Percentiles rank a stretch among this genome's conserved stretches.
phyloP scores from a whole-genome alignment of 768 basidiomycete genomes.

The Auricularia sp. region DNA sequence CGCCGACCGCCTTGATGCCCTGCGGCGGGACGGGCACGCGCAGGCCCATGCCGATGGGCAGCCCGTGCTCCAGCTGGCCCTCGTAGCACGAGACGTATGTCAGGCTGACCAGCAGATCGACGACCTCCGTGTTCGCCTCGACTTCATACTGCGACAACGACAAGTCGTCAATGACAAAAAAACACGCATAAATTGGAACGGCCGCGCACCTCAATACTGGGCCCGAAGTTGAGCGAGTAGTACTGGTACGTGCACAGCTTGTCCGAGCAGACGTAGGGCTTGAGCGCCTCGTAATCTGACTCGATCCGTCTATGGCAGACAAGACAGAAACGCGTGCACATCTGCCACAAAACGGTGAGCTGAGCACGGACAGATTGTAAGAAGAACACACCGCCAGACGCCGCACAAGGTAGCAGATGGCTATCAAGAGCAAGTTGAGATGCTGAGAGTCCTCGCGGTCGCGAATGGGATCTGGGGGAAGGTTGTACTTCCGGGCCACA shows the following conservation, averaged over 20 bases:
- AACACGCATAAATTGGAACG: neutral
- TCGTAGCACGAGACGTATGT: conserved; percentile 49
- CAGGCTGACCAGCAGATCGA: conserved; percentile 60
- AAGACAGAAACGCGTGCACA: conserved; percentile 62
- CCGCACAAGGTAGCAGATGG: conserved; percentile 56
- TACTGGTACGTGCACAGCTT: conserved; percentile 63
- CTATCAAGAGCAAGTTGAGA: conserved; percentile 52
- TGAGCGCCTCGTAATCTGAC: conserved; percentile 47
- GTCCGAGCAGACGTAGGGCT: conserved; percentile 63
- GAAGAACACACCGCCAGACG: conserved; percentile 42
- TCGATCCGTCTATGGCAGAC: conserved; percentile 56
- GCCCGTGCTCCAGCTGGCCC: conserved; percentile 42
- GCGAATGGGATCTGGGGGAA: conserved; percentile 49
- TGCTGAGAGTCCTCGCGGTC: conserved; percentile 23
- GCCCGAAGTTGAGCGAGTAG: conserved; percentile 52
- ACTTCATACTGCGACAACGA: conserved; percentile 52
- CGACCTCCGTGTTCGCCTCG: conserved; percentile 47
- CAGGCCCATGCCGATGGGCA: conserved; percentile 52
- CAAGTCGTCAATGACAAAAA: neutral
- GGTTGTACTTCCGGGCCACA: conserved; percentile 29
- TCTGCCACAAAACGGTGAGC: conserved; percentile 23
- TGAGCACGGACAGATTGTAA: neutral
- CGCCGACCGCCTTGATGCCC: neutral
- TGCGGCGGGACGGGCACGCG: conserved; percentile 35
- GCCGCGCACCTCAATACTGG: conserved; percentile 50